phyloP scores from a whole-genome alignment of 192 early-diverging fungal genomes.

The Gamsiella multidivaricata region DNA sequence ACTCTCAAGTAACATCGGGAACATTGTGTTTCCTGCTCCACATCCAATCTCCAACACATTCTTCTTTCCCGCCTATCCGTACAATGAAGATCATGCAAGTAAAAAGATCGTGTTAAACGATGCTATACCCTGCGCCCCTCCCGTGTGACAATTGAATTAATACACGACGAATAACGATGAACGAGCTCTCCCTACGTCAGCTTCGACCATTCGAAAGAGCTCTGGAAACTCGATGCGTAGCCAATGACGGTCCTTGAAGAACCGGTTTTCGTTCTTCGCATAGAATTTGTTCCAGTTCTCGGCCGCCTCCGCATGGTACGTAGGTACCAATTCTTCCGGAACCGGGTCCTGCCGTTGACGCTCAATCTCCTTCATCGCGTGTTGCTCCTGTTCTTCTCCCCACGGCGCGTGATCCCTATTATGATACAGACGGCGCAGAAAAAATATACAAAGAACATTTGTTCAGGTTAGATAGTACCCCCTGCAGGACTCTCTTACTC shows the following conservation, averaged over 20 bases:
- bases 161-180: neutral
- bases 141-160: constrained; percentile 1
- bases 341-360: constrained; percentile 80
- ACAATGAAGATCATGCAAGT: too few relatives aligned
- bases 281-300: constrained; percentile 86
- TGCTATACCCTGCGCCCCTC: too few relatives aligned
- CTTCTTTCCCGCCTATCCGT: constrained; percentile 58
- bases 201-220: constrained; percentile 66
- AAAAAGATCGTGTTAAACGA: too few relatives aligned
- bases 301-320: constrained; percentile 61
- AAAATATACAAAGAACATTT: neutral
- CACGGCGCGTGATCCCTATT: constrained; percentile 94
- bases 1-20: constrained; percentile 84
- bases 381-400: constrained; percentile 82
- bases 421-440: neutral
- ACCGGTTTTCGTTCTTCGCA: constrained; percentile 85
- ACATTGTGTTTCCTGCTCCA: constrained; percentile 96
- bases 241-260: constrained; percentile 99
- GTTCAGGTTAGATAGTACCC: neutral
- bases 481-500: too few relatives aligned
- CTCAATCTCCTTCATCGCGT: constrained; percentile 80
- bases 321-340: constrained; percentile 60
- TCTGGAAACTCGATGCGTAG: constrained; percentile 94
- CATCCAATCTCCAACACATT: constrained; percentile 93
- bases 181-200: constrained; percentile 46